Percentiles rank a stretch among this genome's conserved stretches.
Evolutionary conservation across 2,329 filamentous ascomycete species (phyloP).

Genomic region (Neofusicoccum umdonicola): DNA sequence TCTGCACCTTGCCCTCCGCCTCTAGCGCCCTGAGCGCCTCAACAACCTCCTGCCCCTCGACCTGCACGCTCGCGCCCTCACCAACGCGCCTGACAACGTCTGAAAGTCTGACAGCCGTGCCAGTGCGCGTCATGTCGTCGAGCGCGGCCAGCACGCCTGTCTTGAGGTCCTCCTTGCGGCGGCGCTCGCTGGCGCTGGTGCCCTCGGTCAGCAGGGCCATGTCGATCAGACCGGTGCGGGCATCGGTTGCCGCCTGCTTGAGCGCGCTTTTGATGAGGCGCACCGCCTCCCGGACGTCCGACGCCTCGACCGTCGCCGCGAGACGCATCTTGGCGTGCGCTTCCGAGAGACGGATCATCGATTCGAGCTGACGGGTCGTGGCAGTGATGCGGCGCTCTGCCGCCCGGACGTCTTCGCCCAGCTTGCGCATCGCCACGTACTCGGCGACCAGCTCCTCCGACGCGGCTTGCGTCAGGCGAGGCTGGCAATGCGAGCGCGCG

Average conservation of each 20-base stretch:
- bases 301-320: slow-evolving; percentile 67
- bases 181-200: slow-evolving; percentile 83
- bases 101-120: slow-evolving; percentile 66
- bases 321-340: slow-evolving; percentile 98
- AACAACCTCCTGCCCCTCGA: slow-evolving; percentile 78
- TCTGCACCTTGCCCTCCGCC: slow-evolving; percentile 76
- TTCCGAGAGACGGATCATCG: slow-evolving; percentile 95
- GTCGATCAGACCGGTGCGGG: slow-evolving; percentile 86
- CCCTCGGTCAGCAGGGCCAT: slow-evolving; percentile 95
- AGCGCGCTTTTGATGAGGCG: slow-evolving; percentile 90
- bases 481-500: slow-evolving; percentile 81
- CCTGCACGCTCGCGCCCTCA: slow-evolving; percentile 57
- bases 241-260: slow-evolving; percentile 95
- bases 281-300: slow-evolving; percentile 86
- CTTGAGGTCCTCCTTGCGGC: slow-evolving; percentile 80
- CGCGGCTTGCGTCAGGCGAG: slow-evolving; percentile 74
- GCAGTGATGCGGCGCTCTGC: slow-evolving; percentile 96
- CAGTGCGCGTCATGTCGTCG: slow-evolving; percentile 71
- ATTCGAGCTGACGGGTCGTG: slow-evolving; percentile 93
- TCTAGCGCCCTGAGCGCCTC: slow-evolving; percentile 79
- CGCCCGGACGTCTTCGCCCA: slow-evolving; percentile 69
- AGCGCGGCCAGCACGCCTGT: slow-evolving; percentile 69
- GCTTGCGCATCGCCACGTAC: slow-evolving; percentile 92
- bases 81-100: slow-evolving; percentile 72
- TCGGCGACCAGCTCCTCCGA: slow-evolving; percentile 79